Evolutionary conservation across 2,329 filamentous ascomycete genomes (phyloP).

Genomic region (Nothophaeocryptopus gaeumannii): DNA sequence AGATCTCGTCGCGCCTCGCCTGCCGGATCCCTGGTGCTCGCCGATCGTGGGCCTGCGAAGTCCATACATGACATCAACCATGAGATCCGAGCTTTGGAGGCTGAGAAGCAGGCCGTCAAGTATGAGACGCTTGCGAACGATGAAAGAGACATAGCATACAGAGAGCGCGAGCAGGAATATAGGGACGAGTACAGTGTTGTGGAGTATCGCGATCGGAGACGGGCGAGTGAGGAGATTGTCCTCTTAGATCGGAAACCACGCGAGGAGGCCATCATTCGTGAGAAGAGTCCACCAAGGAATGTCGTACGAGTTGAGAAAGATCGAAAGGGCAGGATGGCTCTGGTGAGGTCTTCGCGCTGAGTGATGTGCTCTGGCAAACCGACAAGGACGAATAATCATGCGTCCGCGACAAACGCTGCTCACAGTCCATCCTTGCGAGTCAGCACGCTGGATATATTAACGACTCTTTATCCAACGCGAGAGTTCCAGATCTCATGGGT

Average conservation of each 20-base stretch:
- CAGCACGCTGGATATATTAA: no score
- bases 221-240: slow-evolving; percentile 15
- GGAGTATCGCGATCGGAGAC: slow-evolving; percentile 51
- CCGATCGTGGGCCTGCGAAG: slow-evolving; percentile 12
- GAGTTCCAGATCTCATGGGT: no score
- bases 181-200: slow-evolving; percentile 46
- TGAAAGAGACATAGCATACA: slow-evolving; percentile 37
- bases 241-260: slow-evolving; percentile 30
- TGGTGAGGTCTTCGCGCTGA: slow-evolving; percentile 65
- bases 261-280: slow-evolving; percentile 58
- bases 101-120: slow-evolving; percentile 53
- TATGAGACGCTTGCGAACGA: slow-evolving; percentile 56
- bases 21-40: slow-evolving; percentile 17
- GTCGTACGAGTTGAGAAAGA: slow-evolving; percentile 77
- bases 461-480: no score
- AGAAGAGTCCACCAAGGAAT: slow-evolving; percentile 50
- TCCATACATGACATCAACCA: slow-evolving; percentile 65
- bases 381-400: no score
- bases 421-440: no score
- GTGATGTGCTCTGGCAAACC: not conserved
- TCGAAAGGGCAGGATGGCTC: slow-evolving; percentile 92
- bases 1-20: slow-evolving; percentile 7
- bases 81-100: slow-evolving; percentile 72
- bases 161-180: slow-evolving; percentile 43
- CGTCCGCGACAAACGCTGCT: no score